Evolutionary conservation across 306 rosid genomes (phyloP).

Genomic region (Cucumis cinereus): DNA sequence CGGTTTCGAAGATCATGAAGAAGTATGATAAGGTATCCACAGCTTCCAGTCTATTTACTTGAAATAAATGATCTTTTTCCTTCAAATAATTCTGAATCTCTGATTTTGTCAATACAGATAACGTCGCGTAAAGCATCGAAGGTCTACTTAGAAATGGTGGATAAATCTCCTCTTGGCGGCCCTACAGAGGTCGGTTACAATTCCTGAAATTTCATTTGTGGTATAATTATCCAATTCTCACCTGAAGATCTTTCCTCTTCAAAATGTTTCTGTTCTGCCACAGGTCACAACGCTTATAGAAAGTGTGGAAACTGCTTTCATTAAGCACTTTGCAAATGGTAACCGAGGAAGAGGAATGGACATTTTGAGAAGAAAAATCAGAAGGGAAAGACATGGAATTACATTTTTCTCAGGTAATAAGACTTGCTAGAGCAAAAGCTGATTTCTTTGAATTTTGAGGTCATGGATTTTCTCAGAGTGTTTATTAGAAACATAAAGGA

Average conservation of each 20-base stretch:
- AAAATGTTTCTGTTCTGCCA: conserved; percentile 9
- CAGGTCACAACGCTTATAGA: conserved; percentile 53
- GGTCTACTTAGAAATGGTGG: conserved; percentile 57
- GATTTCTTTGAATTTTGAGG: background rate
- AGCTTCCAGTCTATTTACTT: background rate
- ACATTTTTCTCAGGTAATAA: conserved; percentile 35
- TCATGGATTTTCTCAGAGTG: background rate
- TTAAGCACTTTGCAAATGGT: conserved; percentile 46
- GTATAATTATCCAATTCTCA: background rate
- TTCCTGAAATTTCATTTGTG: background rate
- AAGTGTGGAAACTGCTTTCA: conserved; percentile 49
- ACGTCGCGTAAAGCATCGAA: conserved; percentile 45
- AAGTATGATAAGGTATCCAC: conserved; percentile 63
- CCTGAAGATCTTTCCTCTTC: background rate
- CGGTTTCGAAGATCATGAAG: conserved; percentile 78
- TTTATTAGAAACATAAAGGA: background rate
- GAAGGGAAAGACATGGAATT: conserved; percentile 39
- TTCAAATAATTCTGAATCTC: background rate
- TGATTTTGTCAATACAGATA: conserved; percentile 20
- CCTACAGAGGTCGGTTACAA: conserved; percentile 36
- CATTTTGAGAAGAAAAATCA: conserved; percentile 32
- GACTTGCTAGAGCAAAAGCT: background rate
- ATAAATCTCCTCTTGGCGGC: conserved; percentile 41
- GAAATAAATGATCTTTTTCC: background rate
- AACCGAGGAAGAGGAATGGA: conserved; percentile 36